Conservation (phyloP, 2,329 filamentous ascomycete genomes). For the Lachnellula hyalina region DNA sequence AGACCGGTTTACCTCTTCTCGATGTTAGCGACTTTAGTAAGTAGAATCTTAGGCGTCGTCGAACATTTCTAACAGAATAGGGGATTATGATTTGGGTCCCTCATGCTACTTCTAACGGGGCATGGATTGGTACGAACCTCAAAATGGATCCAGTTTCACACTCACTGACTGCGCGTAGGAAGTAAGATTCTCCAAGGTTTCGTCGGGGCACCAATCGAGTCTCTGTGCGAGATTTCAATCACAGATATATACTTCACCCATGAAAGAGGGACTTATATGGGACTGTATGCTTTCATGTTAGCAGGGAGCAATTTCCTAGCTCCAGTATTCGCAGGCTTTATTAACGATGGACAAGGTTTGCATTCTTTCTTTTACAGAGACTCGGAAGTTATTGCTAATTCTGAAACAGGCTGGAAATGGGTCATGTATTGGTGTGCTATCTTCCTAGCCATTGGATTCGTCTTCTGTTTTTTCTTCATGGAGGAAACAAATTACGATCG, state of each 20-base stretch:
- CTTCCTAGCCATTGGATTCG: constrained; percentile 41
- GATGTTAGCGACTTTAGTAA: constrained; percentile 27
- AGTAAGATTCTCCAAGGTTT: constrained; percentile 26
- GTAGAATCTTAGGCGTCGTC: not conserved
- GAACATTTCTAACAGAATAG: not conserved
- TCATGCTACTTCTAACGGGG: constrained; percentile 30
- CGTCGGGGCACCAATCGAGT: constrained; percentile 26
- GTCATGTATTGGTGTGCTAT: constrained; percentile 51
- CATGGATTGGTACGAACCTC: constrained; percentile 31
- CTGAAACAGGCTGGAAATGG: constrained; percentile 32
- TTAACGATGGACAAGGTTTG: constrained; percentile 38
- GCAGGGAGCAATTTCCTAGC: constrained; percentile 41
- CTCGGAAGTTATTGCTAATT: not conserved
- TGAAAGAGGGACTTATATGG: constrained; percentile 38
- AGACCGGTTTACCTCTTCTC: constrained; percentile 23
- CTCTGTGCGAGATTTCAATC: constrained; percentile 31
- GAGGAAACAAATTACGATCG: constrained; percentile 49
- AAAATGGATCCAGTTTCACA: constrained; percentile 5
- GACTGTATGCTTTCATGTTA: constrained; percentile 39
- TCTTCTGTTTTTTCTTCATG: constrained; percentile 53
- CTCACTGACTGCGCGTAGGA: constrained; percentile 8
- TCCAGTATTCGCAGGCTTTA: constrained; percentile 45
- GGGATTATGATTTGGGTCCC: constrained; percentile 36
- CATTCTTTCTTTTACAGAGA: not conserved
- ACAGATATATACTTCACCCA: constrained; percentile 39